Conservation (phyloP, 805 yeast genomes). For the Myxozyma sirexii region DNA sequence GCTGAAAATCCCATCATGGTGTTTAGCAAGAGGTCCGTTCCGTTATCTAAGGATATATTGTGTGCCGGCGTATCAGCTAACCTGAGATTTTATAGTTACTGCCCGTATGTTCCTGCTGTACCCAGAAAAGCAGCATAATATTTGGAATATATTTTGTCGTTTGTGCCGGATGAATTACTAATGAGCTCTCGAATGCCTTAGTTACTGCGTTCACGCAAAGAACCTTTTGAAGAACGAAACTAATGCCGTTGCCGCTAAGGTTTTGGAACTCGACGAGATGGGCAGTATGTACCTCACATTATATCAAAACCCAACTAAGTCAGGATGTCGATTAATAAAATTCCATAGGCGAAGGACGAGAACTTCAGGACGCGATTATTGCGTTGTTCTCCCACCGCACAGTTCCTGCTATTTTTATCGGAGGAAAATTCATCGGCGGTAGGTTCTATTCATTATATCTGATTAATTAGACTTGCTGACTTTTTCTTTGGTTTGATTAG, state of each 20-base stretch:
- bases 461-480: not conserved
- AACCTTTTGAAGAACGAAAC: conserved; percentile 42
- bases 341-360: conserved; percentile 55
- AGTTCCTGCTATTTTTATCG: conserved; percentile 89
- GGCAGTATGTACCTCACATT: conserved; percentile 13
- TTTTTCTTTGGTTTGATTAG: not conserved
- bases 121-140: no score
- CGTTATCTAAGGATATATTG: conserved; percentile 37
- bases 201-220: conserved; percentile 51
- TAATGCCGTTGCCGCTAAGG: conserved; percentile 48
- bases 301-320: conserved; percentile 32
- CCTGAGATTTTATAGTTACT: conserved; percentile 8
- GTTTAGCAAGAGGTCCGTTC: conserved; percentile 80
- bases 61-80: conserved; percentile 21
- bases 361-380: conserved; percentile 74
- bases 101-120: conserved; percentile 31
- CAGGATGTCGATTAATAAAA: not conserved
- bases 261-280: conserved; percentile 40
- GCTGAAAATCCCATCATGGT: conserved; percentile 68
- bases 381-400: conserved; percentile 87
- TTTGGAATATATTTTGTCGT: no score
- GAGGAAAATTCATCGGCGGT: conserved; percentile 93
- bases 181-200: not conserved
- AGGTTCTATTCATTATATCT: not conserved
- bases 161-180: not conserved